Evolutionary conservation across 2,329 filamentous ascomycete genomes (phyloP).

Genomic region (Endothia cerciana): DNA sequence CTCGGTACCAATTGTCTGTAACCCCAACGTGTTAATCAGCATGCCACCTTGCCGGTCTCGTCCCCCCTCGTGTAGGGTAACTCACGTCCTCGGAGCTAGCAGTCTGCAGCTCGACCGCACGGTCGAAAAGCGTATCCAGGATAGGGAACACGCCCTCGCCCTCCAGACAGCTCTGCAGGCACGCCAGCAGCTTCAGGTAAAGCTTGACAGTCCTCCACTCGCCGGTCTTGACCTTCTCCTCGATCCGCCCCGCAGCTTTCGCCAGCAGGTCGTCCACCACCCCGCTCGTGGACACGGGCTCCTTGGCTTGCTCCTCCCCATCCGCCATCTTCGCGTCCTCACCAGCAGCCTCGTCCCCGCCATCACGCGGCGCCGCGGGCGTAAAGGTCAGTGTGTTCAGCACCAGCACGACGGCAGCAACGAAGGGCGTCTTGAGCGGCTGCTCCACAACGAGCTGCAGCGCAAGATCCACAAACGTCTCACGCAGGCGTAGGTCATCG

Average conservation of each 20-base stretch:
- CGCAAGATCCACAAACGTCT: constrained; percentile 72
- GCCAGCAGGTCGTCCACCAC: constrained; percentile 72
- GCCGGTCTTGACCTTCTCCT: constrained; percentile 71
- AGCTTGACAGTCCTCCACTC: constrained; percentile 93
- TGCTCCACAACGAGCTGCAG: constrained; percentile 85
- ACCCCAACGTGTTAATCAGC: constrained; percentile 10
- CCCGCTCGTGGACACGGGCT: constrained; percentile 47
- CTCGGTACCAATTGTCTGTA: constrained; percentile 73
- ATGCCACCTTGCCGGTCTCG: background rate
- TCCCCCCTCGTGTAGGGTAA: constrained; percentile 30
- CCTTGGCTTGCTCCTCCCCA: constrained; percentile 12
- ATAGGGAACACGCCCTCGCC: constrained; percentile 85
- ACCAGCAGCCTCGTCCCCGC: constrained; percentile 18
- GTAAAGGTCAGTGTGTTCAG: constrained; percentile 67
- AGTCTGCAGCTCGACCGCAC: constrained; percentile 91
- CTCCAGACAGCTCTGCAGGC: constrained; percentile 77
- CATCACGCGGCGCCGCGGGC: constrained; percentile 47
- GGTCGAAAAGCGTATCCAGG: constrained; percentile 85
- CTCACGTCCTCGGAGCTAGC: constrained; percentile 89
- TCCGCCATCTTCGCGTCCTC: constrained; percentile 26
- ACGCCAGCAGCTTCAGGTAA: constrained; percentile 85
- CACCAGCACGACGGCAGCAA: constrained; percentile 80
- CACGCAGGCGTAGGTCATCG: constrained; percentile 79
- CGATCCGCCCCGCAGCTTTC: constrained; percentile 62
- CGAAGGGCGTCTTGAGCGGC: constrained; percentile 95